Conservation (phyloP, 2,329 filamentous ascomycete genomes). For the Pseudopithomyces maydicus region DNA sequence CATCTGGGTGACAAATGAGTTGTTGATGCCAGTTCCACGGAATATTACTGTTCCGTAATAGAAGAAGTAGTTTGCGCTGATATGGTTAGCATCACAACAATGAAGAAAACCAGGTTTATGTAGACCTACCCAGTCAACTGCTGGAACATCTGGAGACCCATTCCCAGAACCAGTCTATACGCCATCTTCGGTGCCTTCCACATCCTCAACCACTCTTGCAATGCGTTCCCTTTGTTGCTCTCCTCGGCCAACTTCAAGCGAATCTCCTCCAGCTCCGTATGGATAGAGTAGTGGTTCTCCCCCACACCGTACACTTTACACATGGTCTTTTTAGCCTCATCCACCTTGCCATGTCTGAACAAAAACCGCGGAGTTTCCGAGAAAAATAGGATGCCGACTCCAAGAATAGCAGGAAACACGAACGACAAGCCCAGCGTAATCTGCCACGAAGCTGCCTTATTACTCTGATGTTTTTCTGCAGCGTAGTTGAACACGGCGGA, state of each 20-base stretch:
- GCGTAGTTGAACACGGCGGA: conserved; percentile 61
- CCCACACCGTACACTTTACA: conserved; percentile 59
- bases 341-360: conserved; percentile 58
- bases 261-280: conserved; percentile 60
- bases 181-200: conserved; percentile 69
- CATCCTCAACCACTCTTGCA: conserved; percentile 60
- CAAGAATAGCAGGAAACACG: conserved; percentile 58
- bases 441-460: conserved; percentile 62
- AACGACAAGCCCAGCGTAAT: conserved; percentile 65
- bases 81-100: neutral
- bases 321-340: conserved; percentile 56
- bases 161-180: conserved; percentile 65
- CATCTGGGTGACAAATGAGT: conserved; percentile 52
- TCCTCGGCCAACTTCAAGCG: conserved; percentile 59
- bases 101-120: neutral
- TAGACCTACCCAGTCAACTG: conserved; percentile 69
- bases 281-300: conserved; percentile 58
- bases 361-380: conserved; percentile 62
- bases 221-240: conserved; percentile 46
- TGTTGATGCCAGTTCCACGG: conserved; percentile 43
- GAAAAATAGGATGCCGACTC: conserved; percentile 58
- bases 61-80: conserved; percentile 67
- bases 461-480: conserved; percentile 53
- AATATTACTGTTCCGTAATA: conserved; percentile 55
- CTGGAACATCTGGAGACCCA: conserved; percentile 67